Evolutionary conservation across 768 basidiomycete genomes (phyloP).

Genomic region (Cyclocybe cylindracea): DNA sequence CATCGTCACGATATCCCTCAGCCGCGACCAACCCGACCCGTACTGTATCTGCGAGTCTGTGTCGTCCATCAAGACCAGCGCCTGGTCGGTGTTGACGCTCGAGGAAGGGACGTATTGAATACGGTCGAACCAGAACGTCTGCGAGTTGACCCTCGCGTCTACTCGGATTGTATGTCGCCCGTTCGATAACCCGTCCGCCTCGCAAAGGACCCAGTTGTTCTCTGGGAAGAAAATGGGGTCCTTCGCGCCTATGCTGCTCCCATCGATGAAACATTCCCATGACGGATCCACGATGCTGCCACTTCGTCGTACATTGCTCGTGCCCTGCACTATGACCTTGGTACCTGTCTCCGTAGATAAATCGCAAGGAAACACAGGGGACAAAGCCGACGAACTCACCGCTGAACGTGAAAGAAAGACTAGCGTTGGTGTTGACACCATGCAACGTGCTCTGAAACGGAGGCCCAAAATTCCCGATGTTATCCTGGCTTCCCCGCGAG

Average conservation of each 20-base stretch:
- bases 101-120: conserved; percentile 7
- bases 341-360: conserved; percentile 6
- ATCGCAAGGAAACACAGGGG: neutral
- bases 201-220: conserved; percentile 5
- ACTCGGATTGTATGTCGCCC: conserved; percentile 11
- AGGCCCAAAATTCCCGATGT: conserved; percentile 31
- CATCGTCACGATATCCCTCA: no score
- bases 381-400: no score
- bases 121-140: conserved; percentile 7
- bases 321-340: conserved; percentile 6
- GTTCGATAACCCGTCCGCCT: conserved; percentile 5
- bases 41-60: no score
- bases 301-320: conserved; percentile 5
- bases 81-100: no score
- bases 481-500: conserved; percentile 25
- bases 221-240: neutral
- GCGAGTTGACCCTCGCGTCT: conserved; percentile 9
- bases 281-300: conserved; percentile 5
- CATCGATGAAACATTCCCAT: conserved; percentile 18
- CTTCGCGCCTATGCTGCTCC: conserved; percentile 3
- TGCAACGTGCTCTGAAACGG: conserved; percentile 29
- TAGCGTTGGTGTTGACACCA: conserved; percentile 22
- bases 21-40: no score
- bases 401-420: conserved; percentile 24
- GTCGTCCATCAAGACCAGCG: no score